Base-by-base conservation (phyloP, 2,329 filamentous ascomycete species). In the Balansia obtecta region DNA sequence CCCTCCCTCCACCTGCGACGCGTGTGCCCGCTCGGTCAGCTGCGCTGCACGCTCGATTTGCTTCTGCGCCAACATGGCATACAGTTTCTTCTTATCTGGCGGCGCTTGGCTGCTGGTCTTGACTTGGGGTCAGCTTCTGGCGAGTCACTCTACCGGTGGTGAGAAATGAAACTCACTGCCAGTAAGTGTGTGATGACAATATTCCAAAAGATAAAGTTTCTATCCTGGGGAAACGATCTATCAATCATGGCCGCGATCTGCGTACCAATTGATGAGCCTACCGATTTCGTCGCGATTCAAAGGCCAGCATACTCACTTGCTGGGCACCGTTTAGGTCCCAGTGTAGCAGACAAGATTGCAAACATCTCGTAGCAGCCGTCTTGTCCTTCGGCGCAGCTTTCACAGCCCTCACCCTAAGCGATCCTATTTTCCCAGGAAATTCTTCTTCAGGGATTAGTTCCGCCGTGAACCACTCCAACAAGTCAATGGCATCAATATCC, bases 271-370 rank as follows among this genome's bases (percentile, higher is more conserved):
- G n/a, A 13, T 37, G 11, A 37, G 34, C 34, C 11, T 37, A 12
- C 4, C 4, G 2, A 37, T 37, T 12, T 15, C 34, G 15, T 37
- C 34, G 3, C 4, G 34, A 12, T 12, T 12, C 13, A 12, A 15
- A 2, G 20, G 11, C 20, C 13, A 3, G 39, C n/a, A 9, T 18
- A 37, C 61, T 53, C 62, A 79, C 76, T 66, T 78, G 74, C 60
- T 81, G 77, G 2, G 76, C 75, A 57, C 75, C 77, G 51, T 69
- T 65, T 50, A 80, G 67, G 55, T 82, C 78, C 68, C 74, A 77
- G 48, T 76, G 68, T 53, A 73, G 63, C 49, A 80, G 57, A 55
- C 77, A 81, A 9, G 72, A 70, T 55, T 76, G 70, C 43, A 80
- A 64, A 52, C 73, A 79, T 42, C 65, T 66, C 9, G 68, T 63